These are phyloP conservation scores for Entomortierella beljakovae DNA, from an alignment of 192 early-diverging fungal species.

Conservation along the genomic window DNA sequence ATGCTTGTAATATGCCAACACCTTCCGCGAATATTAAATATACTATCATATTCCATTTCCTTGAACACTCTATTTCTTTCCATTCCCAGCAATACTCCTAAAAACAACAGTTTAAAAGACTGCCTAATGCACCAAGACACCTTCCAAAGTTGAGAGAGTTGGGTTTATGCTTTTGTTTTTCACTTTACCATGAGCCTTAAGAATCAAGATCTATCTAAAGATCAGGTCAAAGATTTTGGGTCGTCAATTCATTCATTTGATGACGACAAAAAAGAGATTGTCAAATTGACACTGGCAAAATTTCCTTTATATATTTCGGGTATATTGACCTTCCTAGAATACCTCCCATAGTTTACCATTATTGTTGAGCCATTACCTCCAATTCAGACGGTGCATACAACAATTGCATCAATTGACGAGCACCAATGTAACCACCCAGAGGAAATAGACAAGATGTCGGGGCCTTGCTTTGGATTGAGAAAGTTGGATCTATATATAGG, in stretches of 20 bases:
- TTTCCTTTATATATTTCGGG: too few species aligned
- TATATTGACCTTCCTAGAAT: too few species aligned
- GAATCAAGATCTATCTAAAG: neutral
- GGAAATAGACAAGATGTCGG: neutral
- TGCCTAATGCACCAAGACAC: neutral
- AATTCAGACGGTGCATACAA: neutral
- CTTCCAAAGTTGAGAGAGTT: neutral
- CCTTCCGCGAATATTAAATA: neutral
- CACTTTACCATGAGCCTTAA: neutral
- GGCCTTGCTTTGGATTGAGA: neutral
- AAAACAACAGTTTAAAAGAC: neutral
- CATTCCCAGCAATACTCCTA: neutral
- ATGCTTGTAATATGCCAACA: neutral
- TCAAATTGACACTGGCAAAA: too few species aligned
- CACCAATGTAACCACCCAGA: neutral
- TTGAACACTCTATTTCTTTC: neutral
- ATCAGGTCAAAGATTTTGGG: neutral
- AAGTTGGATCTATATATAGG: too few species aligned
- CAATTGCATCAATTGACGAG: neutral
- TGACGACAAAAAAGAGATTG: too few species aligned
- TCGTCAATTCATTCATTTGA: too few species aligned
- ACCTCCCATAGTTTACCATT: too few species aligned
- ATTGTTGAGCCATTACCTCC: too few species aligned
- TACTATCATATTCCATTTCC: neutral
- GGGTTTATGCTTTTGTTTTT: neutral